A percentile compares a stretch with the other conserved stretches of the same genome.
These are phyloP conservation scores for Massariosphaeria phaeospora DNA, from an alignment of 495 filamentous ascomycete species.

Conservation along the genomic window DNA sequence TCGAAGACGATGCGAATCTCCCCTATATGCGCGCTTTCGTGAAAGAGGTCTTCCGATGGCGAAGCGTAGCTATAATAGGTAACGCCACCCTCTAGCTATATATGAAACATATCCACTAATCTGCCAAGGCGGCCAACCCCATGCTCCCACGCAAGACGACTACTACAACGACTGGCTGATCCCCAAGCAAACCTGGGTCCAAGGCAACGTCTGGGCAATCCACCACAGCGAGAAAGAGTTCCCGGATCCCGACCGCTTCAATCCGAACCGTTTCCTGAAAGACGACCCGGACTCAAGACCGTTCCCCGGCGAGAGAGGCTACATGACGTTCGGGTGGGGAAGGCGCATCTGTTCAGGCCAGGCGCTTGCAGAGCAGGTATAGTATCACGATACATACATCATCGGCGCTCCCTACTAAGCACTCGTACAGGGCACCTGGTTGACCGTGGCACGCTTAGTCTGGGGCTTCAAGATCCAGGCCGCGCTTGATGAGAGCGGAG, in stretches of 20 bases:
- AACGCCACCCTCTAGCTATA: too few species aligned
- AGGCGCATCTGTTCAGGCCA: constrained; percentile 40
- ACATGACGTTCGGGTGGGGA: constrained; percentile 60
- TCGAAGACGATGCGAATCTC: constrained; percentile 35
- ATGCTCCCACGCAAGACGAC: constrained; percentile 39
- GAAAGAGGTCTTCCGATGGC: constrained; percentile 40
- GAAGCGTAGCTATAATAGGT: constrained; percentile 39
- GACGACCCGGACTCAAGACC: constrained; percentile 42
- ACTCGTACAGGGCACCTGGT: constrained; percentile 41
- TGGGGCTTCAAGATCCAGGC: constrained; percentile 44
- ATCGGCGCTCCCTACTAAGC: too few species aligned
- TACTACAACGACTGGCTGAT: constrained; percentile 38
- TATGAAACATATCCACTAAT: too few species aligned
- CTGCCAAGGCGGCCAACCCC: constrained; percentile 40
- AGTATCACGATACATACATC: too few species aligned
- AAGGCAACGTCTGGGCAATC: constrained; percentile 44
- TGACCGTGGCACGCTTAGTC: constrained; percentile 37
- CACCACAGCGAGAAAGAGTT: constrained; percentile 45
- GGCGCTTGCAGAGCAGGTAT: constrained; percentile 45
- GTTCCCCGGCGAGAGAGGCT: constrained; percentile 56
- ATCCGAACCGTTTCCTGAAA: constrained; percentile 36
- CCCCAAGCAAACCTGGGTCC: constrained; percentile 37
- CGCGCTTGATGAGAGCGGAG: constrained; percentile 45
- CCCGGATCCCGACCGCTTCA: constrained; percentile 45
- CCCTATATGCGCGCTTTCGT: constrained; percentile 38